Conservation (phyloP, 2,329 filamentous ascomycete genomes). For the Colletotrichum spaethianum region DNA sequence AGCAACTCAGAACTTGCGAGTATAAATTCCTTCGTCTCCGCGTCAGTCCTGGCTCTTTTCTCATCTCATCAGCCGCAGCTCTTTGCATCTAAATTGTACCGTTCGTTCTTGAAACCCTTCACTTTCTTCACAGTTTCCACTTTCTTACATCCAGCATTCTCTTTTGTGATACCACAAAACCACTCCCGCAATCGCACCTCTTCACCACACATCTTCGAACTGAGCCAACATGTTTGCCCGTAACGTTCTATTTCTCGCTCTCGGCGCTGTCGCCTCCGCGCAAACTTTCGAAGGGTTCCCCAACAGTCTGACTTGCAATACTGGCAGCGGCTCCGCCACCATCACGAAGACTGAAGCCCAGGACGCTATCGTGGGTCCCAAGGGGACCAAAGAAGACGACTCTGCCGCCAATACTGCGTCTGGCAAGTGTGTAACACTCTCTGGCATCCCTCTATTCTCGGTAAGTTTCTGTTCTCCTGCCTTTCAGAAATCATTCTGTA, state of each 20-base stretch:
- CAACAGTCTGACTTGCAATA: neutral
- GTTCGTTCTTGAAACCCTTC: neutral
- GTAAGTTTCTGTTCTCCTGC: neutral
- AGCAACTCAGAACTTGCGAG: neutral
- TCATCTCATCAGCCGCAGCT: neutral
- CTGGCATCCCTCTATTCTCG: neutral
- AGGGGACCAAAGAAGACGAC: neutral
- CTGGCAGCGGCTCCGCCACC: neutral
- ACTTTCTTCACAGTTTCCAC: neutral
- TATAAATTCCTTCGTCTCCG: neutral
- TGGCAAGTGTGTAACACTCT: slow-evolving; percentile 5
- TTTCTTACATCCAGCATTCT: neutral
- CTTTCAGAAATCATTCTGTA: neutral
- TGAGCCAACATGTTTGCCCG: neutral
- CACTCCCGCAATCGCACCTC: too few species aligned
- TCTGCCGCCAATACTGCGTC: slow-evolving; percentile 6
- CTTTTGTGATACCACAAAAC: neutral
- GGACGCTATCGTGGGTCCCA: neutral
- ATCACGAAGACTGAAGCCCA: neutral
- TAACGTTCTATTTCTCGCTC: neutral
- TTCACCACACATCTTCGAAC: neutral
- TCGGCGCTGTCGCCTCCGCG: slow-evolving; percentile 10
- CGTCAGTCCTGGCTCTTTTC: neutral
- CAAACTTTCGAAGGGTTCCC: slow-evolving; percentile 5
- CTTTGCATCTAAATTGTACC: too few species aligned